These are phyloP conservation scores for Glomus cerebriforme DNA, from an alignment of 192 early-diverging fungal species.

Conservation along the genomic window DNA sequence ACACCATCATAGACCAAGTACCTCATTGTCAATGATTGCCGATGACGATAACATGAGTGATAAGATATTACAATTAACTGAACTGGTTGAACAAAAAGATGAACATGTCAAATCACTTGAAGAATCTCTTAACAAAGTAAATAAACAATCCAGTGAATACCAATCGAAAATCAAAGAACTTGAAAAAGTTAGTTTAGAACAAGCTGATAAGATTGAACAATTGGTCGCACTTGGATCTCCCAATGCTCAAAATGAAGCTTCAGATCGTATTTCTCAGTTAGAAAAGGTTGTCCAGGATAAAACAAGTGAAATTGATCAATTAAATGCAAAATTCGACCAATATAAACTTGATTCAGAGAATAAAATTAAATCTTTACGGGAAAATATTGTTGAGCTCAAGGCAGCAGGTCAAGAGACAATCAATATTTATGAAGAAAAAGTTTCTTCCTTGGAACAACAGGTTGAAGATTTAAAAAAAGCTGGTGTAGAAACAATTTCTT, in stretches of 20 bases:
- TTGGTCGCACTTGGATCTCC: background rate
- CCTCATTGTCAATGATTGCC: background rate
- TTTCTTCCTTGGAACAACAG: slow-evolving; percentile 35
- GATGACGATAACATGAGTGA: slow-evolving; percentile 30
- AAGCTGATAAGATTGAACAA: slow-evolving; percentile 38
- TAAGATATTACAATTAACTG: slow-evolving; percentile 28
- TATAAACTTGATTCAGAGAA: background rate
- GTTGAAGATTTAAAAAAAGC: slow-evolving; percentile 43
- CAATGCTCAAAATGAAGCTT: background rate
- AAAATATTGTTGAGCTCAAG: slow-evolving; percentile 43
- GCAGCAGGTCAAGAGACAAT: slow-evolving; percentile 48
- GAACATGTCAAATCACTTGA: slow-evolving; percentile 36
- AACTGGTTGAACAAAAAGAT: slow-evolving; percentile 28
- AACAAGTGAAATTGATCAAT: slow-evolving; percentile 26
- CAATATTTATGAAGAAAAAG: slow-evolving; percentile 47
- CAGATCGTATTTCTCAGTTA: slow-evolving; percentile 25
- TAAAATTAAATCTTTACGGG: slow-evolving; percentile 24
- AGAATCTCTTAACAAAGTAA: slow-evolving; percentile 37
- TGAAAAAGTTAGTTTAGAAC: slow-evolving; percentile 40
- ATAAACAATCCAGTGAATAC: slow-evolving; percentile 34
- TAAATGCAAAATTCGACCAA: slow-evolving; percentile 9
- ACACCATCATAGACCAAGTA: slow-evolving; percentile 1
- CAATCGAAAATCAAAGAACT: slow-evolving; percentile 42
- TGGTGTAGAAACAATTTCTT: slow-evolving; percentile 6
- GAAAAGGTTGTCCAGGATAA: slow-evolving; percentile 42